Conservation (phyloP, 352 stramenopile species). For the Peronospora tabacina region DNA sequence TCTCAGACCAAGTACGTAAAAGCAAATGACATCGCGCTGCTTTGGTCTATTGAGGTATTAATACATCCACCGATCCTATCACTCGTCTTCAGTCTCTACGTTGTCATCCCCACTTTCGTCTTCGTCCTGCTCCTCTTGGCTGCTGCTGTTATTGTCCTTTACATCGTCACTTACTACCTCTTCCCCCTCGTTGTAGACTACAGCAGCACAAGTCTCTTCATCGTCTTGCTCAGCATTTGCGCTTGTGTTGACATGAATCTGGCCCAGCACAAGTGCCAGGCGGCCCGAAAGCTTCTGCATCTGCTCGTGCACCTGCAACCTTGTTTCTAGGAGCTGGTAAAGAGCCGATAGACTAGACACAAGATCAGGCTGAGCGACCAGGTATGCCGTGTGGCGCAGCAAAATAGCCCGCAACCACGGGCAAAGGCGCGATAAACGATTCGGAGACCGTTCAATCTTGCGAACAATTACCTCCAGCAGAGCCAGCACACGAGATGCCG, state of each 20-base stretch:
- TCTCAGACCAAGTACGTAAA: slow-evolving; percentile 9
- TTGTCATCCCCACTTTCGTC: slow-evolving; percentile 38
- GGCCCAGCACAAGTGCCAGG: slow-evolving; percentile 70
- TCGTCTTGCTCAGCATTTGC: slow-evolving; percentile 28
- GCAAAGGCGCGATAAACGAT: slow-evolving; percentile 68
- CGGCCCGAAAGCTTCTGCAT: slow-evolving; percentile 80
- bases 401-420: slow-evolving; percentile 77
- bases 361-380: slow-evolving; percentile 78
- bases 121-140: slow-evolving; percentile 47
- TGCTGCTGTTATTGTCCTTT: slow-evolving; percentile 35
- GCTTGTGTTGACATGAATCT: slow-evolving; percentile 69
- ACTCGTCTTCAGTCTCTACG: slow-evolving; percentile 34
- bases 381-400: slow-evolving; percentile 78
- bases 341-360: slow-evolving; percentile 72
- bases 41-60: slow-evolving; percentile 54
- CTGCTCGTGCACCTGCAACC: slow-evolving; percentile 71
- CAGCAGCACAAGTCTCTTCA: slow-evolving; percentile 42
- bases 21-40: slow-evolving; percentile 25
- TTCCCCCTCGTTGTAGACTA: slow-evolving; percentile 64
- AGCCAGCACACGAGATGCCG: slow-evolving; percentile 63
- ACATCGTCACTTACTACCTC: slow-evolving; percentile 31
- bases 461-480: slow-evolving; percentile 73
- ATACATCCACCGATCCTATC: slow-evolving; percentile 29
- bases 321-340: slow-evolving; percentile 80
- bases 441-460: slow-evolving; percentile 77